Evolutionary conservation across 2,329 filamentous ascomycete species (phyloP).

Genomic region (Juglanconis juglandina): DNA sequence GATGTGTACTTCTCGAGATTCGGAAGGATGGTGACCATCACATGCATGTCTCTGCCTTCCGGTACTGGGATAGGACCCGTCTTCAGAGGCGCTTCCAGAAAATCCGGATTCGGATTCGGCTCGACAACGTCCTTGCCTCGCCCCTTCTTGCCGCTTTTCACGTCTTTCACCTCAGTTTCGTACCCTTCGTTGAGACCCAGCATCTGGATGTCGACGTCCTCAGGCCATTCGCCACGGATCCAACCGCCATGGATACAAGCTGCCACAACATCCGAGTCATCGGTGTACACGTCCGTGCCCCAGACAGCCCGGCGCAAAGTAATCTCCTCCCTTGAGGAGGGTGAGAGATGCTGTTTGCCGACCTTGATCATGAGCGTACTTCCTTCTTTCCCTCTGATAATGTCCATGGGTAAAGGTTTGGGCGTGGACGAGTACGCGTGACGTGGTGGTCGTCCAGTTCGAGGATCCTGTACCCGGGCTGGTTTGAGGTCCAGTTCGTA

Average conservation of each 20-base stretch:
- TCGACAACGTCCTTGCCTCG: conserved; percentile 19
- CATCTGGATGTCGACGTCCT: conserved; percentile 69
- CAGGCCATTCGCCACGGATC: conserved; percentile 83
- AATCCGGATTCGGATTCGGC: conserved; percentile 21
- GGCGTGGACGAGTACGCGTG: conserved; percentile 49
- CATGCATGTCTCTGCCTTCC: conserved; percentile 73
- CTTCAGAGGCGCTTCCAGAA: conserved; percentile 52
- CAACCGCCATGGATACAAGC: conserved; percentile 92
- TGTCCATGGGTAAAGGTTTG: conserved; percentile 71
- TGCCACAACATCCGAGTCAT: conserved; percentile 90
- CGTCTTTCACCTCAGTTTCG: conserved; percentile 22
- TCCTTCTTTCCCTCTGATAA: conserved; percentile 72
- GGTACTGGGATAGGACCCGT: conserved; percentile 63
- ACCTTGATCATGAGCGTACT: conserved; percentile 88
- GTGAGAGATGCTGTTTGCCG: conserved; percentile 70
- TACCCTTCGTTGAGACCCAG: conserved; percentile 52
- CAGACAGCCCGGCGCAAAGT: conserved; percentile 77
- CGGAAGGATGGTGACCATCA: conserved; percentile 81
- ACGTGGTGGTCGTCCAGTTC: conserved; percentile 43
- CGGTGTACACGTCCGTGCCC: conserved; percentile 93
- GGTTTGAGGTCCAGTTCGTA: conserved; percentile 68
- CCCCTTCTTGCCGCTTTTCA: conserved; percentile 30
- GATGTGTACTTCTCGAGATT: conserved; percentile 72
- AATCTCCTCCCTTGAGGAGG: conserved; percentile 74
- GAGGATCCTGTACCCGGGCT: conserved; percentile 45